Percentiles rank a stretch among this genome's conserved stretches.
These are phyloP conservation scores for Rhodotorula mucilaginosa DNA, from an alignment of 1,284 basidiomycete genomes.

Conservation along the genomic window DNA sequence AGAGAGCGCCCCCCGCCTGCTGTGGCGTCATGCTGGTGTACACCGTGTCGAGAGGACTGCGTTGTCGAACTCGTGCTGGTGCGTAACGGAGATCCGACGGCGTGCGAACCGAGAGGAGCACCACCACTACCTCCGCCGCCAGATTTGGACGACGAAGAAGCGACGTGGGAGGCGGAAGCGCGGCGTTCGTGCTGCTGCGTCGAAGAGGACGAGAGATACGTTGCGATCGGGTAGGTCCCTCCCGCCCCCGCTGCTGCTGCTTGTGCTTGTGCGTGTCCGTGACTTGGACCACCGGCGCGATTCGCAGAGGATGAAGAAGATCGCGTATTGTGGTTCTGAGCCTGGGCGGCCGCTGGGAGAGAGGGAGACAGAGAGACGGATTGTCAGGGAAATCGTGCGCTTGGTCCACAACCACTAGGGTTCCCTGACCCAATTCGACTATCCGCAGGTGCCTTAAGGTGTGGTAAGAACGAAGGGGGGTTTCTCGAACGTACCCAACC, in stretches of 20 bases:
- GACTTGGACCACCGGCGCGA: neutral
- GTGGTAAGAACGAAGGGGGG: no score
- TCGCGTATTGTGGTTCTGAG: neutral
- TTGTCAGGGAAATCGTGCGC: no score
- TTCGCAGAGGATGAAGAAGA: neutral
- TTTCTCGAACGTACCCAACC: constrained; percentile 3
- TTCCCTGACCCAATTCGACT: no score
- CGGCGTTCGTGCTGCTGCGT: neutral
- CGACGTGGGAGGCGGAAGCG: neutral
- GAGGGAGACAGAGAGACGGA: no score
- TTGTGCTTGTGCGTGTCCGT: no score
- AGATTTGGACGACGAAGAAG: neutral
- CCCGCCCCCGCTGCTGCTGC: no score
- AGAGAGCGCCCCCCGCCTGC: neutral
- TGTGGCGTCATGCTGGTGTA: neutral
- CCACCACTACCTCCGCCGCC: neutral
- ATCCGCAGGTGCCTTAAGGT: no score
- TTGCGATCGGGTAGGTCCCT: neutral
- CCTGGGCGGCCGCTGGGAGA: neutral
- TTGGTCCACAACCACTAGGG: no score
- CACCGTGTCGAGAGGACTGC: neutral
- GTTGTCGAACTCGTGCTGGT: neutral
- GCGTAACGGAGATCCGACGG: neutral
- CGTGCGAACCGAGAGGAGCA: neutral
- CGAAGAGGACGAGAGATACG: neutral